Conservation (phyloP, 768 basidiomycete species). For the Holtermannia corniformis region DNA sequence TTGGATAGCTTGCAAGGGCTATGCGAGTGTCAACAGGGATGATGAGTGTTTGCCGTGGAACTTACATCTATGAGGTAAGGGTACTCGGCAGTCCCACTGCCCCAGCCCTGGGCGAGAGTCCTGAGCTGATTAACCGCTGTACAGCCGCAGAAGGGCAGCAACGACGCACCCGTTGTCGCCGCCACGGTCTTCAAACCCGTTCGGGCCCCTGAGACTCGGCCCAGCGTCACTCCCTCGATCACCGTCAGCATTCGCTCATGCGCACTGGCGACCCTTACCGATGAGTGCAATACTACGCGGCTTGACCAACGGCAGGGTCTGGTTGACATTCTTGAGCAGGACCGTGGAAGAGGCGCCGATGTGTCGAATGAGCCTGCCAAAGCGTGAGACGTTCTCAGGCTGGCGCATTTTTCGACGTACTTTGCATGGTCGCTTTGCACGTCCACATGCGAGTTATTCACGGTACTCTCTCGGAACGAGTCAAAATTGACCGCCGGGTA, state of each 20-base stretch:
- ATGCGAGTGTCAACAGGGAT: not conserved
- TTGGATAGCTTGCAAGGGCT: conserved; percentile 71
- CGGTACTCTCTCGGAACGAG: conserved; percentile 27
- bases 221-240: conserved; percentile 52
- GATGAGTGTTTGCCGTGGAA: not conserved
- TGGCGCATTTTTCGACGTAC: conserved; percentile 4
- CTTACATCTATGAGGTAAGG: conserved; percentile 59
- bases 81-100: conserved; percentile 61
- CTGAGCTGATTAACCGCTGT: conserved; percentile 44
- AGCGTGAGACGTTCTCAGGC: not conserved
- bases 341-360: conserved; percentile 67
- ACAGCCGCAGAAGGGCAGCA: not conserved
- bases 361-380: conserved; percentile 52
- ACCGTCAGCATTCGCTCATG: conserved; percentile 51
- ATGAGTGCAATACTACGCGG: conserved; percentile 52
- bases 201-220: conserved; percentile 59
- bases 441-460: conserved; percentile 42
- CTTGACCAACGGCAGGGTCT: conserved; percentile 50
- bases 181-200: conserved; percentile 56
- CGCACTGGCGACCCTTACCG: conserved; percentile 47
- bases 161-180: conserved; percentile 43
- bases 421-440: conserved; percentile 61
- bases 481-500: conserved; percentile 68
- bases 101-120: conserved; percentile 86
- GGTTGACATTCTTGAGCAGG: conserved; percentile 61